Percentiles rank a stretch among this genome's conserved stretches.
Conservation (phyloP, 139 green algal genomes). For the Tetradesmus lagerheimii region DNA sequence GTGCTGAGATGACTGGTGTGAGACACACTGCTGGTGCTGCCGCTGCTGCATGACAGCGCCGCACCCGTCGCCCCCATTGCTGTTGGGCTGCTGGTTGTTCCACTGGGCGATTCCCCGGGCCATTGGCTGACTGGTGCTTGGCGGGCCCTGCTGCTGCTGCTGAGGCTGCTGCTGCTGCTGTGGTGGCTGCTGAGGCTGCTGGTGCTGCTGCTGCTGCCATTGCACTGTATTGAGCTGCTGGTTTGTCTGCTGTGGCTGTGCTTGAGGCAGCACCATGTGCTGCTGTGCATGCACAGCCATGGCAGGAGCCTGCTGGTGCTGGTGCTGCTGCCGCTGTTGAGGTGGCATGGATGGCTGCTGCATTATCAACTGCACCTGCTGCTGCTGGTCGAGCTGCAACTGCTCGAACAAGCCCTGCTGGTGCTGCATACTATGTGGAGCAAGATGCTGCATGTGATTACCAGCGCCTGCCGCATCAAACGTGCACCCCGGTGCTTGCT, state of each 20-base stretch:
- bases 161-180: background rate
- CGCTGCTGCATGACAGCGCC: background rate
- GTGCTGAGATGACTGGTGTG: constrained; percentile 35
- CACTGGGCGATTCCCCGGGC: background rate
- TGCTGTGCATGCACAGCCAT: background rate
- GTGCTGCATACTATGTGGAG: background rate
- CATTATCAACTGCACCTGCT: background rate
- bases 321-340: background rate
- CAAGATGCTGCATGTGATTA: background rate
- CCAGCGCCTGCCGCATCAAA: background rate
- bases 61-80: background rate
- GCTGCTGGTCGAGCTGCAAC: background rate
- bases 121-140: background rate
- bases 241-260: background rate
- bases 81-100: background rate
- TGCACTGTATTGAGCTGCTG: background rate
- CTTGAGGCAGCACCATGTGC: background rate
- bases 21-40: background rate
- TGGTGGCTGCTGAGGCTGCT: no score
- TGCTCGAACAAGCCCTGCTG: background rate
- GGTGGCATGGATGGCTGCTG: background rate
- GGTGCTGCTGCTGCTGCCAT: background rate
- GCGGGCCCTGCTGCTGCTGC: background rate
- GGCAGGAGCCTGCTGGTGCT: background rate
- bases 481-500: background rate